Evolutionary conservation across 495 filamentous ascomycete genomes (phyloP), one percentile per base, ranked within the genome.

Genomic region (Penicillium parvum): DNA sequence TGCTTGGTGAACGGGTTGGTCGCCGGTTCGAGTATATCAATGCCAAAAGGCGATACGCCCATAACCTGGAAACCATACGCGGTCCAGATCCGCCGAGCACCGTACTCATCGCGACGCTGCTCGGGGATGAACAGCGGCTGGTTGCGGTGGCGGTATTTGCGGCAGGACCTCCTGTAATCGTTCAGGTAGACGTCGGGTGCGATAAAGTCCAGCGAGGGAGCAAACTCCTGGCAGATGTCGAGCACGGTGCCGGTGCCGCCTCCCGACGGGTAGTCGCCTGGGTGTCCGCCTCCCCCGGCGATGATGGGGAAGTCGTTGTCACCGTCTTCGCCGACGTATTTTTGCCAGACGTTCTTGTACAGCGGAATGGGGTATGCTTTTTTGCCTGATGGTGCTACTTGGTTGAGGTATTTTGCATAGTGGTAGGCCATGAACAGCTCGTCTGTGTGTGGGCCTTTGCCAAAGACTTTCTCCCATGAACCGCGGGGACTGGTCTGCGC

Each of bases 381-480:
- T 39, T 66, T 70, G 6, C 72, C 72, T 0, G 66, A 65, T 9
- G 58, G 30, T 0, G 72, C 68, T 3, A 74, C 69, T n/a, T 64
- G 32, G 18, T 71, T 54, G 23, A 74, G 35, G 41, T 74, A 77
- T 5, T 39, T 47, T 3, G 71, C 58, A 39, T 66, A 72, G 52
- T 72, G 58, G 38, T 73, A 71, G 0, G 72, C 71, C 72, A 76
- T 77, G 61, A 76, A 76, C 1, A 74, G 44, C 49, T 75, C 70
- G 36, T 77, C 72, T 0, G 71, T 66, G 15, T 61, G 51, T 32
- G 47, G 32, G 9, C 61, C 52, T 17, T 52, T 53, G 7, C 71
- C 70, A 50, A 76, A 74, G 32, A 65, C 58, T 8, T 62, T 39
- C 30, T 58, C 56, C 71, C 66, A 75, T 9, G 57, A 51, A 1